Conservation (phyloP, 73 alveolate genomes). For the Paramecium tetraurelia region DNA sequence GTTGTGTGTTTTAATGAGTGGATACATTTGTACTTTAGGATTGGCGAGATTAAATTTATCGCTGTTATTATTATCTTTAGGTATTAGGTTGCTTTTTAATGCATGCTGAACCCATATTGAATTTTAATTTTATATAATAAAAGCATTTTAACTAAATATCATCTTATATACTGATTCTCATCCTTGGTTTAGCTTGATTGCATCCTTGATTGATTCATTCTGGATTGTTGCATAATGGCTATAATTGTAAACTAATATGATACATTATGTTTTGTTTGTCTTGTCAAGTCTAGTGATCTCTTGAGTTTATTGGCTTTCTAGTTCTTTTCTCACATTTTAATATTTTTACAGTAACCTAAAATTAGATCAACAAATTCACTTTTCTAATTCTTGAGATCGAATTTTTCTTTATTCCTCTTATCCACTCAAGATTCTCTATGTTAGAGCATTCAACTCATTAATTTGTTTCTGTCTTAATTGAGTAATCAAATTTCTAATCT, state of each 20-base stretch:
- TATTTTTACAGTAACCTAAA: conserved; percentile 55
- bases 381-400: conserved; percentile 54
- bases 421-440: conserved; percentile 54
- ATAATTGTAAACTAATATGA: background rate
- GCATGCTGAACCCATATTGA: conserved; percentile 6
- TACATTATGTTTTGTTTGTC: conserved; percentile 30
- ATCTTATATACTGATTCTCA: background rate
- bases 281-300: conserved; percentile 55
- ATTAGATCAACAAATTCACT: conserved; percentile 6
- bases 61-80: background rate
- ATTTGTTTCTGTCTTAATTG: conserved; percentile 6
- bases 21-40: background rate
- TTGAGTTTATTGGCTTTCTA: conserved; percentile 48
- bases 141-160: background rate
- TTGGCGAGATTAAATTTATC: background rate
- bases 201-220: conserved; percentile 37
- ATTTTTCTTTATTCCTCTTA: conserved; percentile 56
- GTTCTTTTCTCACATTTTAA: conserved; percentile 57
- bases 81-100: background rate
- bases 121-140: background rate
- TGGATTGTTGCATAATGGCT: conserved; percentile 32
- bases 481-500: conserved; percentile 47
- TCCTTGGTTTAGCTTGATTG: background rate
- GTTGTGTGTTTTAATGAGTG: background rate
- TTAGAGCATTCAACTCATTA: conserved; percentile 51